A percentile compares a stretch with the other conserved stretches of the same genome.
These are phyloP conservation scores for Coniosporium apollinis DNA, from an alignment of 495 filamentous ascomycete species.

Conservation along the genomic window DNA sequence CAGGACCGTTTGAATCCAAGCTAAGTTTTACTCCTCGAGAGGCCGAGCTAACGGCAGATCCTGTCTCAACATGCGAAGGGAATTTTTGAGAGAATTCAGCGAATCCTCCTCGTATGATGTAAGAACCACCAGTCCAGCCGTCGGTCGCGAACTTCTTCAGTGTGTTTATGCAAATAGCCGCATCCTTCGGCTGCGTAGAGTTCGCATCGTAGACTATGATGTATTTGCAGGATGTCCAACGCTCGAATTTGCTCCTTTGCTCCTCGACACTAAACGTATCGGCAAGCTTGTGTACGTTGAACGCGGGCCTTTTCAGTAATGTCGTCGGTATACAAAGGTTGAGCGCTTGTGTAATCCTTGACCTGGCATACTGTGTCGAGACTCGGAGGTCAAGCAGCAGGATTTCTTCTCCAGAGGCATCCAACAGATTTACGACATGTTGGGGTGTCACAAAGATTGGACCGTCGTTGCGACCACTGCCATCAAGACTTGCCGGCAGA, in stretches of 20 bases:
- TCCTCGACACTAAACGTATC: slow-evolving; percentile 66
- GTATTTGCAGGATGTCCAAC: slow-evolving; percentile 54
- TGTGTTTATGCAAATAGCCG: slow-evolving; percentile 58
- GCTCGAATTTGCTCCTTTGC: slow-evolving; percentile 57
- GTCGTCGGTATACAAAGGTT: slow-evolving; percentile 96
- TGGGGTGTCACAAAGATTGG: slow-evolving; percentile 42
- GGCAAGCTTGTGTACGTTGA: slow-evolving; percentile 76
- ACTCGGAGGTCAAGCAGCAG: slow-evolving; percentile 82
- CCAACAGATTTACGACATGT: slow-evolving; percentile 50
- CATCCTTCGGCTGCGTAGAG: slow-evolving; percentile 63
- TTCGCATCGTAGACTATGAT: slow-evolving; percentile 78
- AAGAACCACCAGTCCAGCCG: slow-evolving; percentile 57
- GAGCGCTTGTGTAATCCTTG: slow-evolving; percentile 58
- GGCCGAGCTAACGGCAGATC: slow-evolving; percentile 26
- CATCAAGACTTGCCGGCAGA: slow-evolving; percentile 31
- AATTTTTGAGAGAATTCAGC: slow-evolving; percentile 34
- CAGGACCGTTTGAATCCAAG: slow-evolving; percentile 29
- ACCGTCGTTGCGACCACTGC: too few species aligned
- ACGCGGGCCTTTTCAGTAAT: slow-evolving; percentile 75
- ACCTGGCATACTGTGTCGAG: slow-evolving; percentile 60
- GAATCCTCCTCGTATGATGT: slow-evolving; percentile 47
- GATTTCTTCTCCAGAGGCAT: slow-evolving; percentile 34
- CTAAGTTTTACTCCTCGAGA: too few species aligned
- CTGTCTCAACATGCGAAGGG: slow-evolving; percentile 30
- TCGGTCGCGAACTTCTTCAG: slow-evolving; percentile 83